phyloP scores from a whole-genome alignment of 768 basidiomycete genomes.

The Russula sp. region DNA sequence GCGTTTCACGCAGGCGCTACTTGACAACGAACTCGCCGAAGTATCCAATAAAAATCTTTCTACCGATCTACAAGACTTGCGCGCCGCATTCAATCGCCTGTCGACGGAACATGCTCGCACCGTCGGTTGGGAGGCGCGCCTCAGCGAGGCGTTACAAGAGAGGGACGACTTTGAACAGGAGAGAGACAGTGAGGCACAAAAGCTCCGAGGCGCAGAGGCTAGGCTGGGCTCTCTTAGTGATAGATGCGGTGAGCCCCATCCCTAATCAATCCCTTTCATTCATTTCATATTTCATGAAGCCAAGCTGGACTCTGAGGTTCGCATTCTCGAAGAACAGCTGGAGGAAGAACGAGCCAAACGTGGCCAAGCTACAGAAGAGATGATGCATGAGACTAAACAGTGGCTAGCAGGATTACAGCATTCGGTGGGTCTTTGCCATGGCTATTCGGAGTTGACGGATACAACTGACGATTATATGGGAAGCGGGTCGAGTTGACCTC shows the following conservation, averaged over 20 bases:
- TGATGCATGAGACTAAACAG: conserved; percentile 62
- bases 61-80: conserved; percentile 72
- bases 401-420: conserved; percentile 60
- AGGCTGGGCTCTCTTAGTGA: conserved; percentile 63
- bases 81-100: conserved; percentile 61
- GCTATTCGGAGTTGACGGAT: background rate
- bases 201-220: conserved; percentile 65
- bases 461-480: background rate
- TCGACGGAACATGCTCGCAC: conserved; percentile 67
- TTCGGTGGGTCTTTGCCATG: conserved; percentile 43
- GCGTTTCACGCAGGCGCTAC: conserved; percentile 74
- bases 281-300: conserved; percentile 41
- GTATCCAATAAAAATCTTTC: conserved; percentile 70
- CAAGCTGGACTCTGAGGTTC: conserved; percentile 67
- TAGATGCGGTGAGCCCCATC: conserved; percentile 52
- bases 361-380: conserved; percentile 62
- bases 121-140: conserved; percentile 64
- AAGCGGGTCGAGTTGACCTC: conserved; percentile 42
- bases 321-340: conserved; percentile 58
- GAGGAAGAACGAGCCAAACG: conserved; percentile 60
- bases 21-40: conserved; percentile 81
- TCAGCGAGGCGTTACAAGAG: conserved; percentile 66
- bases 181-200: conserved; percentile 63
- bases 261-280: background rate
- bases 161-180: conserved; percentile 85